Percentiles rank a stretch among this genome's conserved stretches.
phyloP scores from a whole-genome alignment of 2,329 filamentous ascomycete species.

The Ceratocystis cacaofunesta region DNA sequence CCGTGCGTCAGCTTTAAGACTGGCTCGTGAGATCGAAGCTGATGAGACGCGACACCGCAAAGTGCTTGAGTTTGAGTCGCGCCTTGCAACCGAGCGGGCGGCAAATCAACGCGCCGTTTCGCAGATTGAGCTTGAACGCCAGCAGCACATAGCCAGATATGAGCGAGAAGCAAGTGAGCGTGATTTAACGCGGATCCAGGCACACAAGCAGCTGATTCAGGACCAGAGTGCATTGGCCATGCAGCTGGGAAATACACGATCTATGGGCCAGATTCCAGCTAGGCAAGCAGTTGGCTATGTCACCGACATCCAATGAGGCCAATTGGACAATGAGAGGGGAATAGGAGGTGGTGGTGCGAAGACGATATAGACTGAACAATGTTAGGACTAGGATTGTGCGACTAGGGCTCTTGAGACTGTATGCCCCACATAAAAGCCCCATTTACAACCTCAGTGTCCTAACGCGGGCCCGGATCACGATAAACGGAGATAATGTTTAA shows the following conservation, averaged over 20 bases:
- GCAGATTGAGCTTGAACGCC: conserved; percentile 34
- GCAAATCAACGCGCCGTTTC: conserved; percentile 36
- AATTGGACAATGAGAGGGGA: background rate
- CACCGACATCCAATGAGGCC: conserved; percentile 18
- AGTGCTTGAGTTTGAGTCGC: conserved; percentile 35
- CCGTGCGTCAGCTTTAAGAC: conserved; percentile 18
- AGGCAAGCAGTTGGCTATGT: conserved; percentile 42
- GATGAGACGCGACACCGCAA: conserved; percentile 31
- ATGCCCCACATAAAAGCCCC: conserved; percentile 8
- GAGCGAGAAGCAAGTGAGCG: conserved; percentile 34
- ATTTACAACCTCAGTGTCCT: conserved; percentile 15
- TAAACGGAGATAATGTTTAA: background rate
- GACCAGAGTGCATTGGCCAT: conserved; percentile 28
- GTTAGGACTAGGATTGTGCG: background rate
- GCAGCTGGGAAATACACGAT: conserved; percentile 30
- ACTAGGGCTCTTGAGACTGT: background rate
- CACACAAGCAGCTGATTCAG: conserved; percentile 40
- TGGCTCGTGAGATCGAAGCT: conserved; percentile 30
- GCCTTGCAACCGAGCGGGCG: conserved; percentile 31
- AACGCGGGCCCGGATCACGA: background rate
- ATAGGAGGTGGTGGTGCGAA: background rate
- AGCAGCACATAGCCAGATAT: conserved; percentile 33
- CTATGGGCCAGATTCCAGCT: conserved; percentile 18
- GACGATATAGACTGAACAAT: background rate
- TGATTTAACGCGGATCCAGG: conserved; percentile 31